Conservation (phyloP, 177 flowering plant species). For the Vitis hybrid region DNA sequence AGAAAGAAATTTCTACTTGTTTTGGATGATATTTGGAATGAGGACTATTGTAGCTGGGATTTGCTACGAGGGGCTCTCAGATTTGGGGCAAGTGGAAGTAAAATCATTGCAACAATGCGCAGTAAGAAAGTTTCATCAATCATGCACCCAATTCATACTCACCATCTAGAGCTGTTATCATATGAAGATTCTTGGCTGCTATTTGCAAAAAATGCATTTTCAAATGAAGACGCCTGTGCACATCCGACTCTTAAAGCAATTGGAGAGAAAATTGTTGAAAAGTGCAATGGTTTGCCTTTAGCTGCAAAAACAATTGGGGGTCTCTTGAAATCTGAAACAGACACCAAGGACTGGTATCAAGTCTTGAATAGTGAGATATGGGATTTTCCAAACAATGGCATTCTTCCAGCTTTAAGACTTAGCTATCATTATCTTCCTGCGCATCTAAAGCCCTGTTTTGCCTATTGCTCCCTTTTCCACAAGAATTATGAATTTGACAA, state of each 20-base stretch:
- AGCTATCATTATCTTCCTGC: conserved; percentile 39
- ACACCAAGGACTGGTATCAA: conserved; percentile 17
- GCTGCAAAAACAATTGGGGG: conserved; percentile 40
- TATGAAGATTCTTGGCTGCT: conserved; percentile 26
- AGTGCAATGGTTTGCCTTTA: conserved; percentile 48
- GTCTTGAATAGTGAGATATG: conserved; percentile 24
- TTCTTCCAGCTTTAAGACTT: conserved; percentile 27
- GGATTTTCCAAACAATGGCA: conserved; percentile 19
- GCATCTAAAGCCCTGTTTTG: conserved; percentile 36
- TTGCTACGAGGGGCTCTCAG: conserved; percentile 1
- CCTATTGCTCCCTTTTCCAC: conserved; percentile 37
- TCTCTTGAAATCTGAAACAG: conserved; percentile 8
- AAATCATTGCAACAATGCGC: conserved; percentile 26
- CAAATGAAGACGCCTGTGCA: background rate
- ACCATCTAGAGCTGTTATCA: conserved; percentile 11
- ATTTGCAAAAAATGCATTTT: conserved; percentile 21
- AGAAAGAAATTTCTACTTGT: conserved; percentile 24
- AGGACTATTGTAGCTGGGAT: conserved; percentile 9
- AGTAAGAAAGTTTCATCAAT: conserved; percentile 5
- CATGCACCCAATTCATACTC: conserved; percentile 5
- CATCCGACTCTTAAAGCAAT: conserved; percentile 12
- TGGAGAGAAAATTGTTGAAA: conserved; percentile 25
- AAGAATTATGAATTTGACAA: conserved; percentile 23
- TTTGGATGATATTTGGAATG: conserved; percentile 29
- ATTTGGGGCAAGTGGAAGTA: conserved; percentile 22